Base-by-base conservation (phyloP, 108 stramenopile genomes). In the Stephanodiscus triporus region DNA sequence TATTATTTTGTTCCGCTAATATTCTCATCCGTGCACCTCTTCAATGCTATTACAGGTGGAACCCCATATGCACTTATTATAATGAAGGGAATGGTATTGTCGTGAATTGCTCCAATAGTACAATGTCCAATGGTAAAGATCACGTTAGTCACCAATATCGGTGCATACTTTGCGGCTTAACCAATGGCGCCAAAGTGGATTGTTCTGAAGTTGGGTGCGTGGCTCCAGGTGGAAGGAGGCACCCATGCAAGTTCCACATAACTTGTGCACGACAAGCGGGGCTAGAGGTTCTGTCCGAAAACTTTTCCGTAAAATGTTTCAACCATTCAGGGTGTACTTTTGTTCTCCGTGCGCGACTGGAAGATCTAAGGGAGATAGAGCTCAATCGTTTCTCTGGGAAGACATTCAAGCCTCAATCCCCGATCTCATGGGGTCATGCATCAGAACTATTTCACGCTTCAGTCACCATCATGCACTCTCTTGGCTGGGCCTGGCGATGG, bases 401-500 rank as follows among this genome's bases (percentile, higher is more conserved):
- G 59, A 51, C 45, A 60, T 66, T 73, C n/a, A 53, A 43, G 23
- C 58, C 53, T 24, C 34, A 17, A 26, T 29, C 23, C 20, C 70
- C 70, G 9, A 92, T 92, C 86, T 64, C 81, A 17, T 84, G 91
- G 64, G 61, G 75, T 26, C 81, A 91, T 79, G 91, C 85, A 51
- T 75, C 85, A 16, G 68, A 72, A 20, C 66, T 90, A 19, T 62
- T 89, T 53, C 87, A 91, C 77, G 63, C 78, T 16, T 86, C 91
- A 19, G 87, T 93, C 13, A 42, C 42, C 34, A 87, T 93, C 4
- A 70, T 93, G 78, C 63, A 79, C 20, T 79, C 72, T 17, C 70
- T 96, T 24, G 90, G 95, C 17, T 96, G 95, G 95, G 92, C 92
- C 13, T 96, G 95, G 95, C 76, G 92, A 54, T 96, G 95, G 95